Evolutionary conservation across 192 early-diverging fungal species (phyloP).

Genomic region (Backusella psychrophila): DNA sequence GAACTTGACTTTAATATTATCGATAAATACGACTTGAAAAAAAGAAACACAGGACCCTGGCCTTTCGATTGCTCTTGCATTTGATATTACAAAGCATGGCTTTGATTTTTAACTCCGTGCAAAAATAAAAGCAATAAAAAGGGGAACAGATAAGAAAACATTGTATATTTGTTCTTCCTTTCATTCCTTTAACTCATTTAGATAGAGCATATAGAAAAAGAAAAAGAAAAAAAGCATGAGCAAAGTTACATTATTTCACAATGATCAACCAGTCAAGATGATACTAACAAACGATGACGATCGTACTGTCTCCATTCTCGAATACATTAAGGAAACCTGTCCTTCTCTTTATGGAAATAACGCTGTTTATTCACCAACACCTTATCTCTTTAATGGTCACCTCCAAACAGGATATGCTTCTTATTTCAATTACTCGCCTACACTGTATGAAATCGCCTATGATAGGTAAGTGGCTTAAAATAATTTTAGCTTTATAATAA

Average conservation of each 20-base stretch:
- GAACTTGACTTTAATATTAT: no score
- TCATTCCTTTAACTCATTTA: not conserved
- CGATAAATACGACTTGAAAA: not conserved
- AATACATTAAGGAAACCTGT: constrained; percentile 43
- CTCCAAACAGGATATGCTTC: constrained; percentile 75
- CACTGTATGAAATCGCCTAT: constrained; percentile 49
- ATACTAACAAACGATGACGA: not conserved
- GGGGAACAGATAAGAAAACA: not conserved
- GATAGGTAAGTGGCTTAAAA: constrained; percentile 47
- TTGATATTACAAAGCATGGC: not conserved
- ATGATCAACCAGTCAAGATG: constrained; percentile 13
- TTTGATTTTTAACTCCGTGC: not conserved
- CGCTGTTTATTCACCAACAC: constrained; percentile 68
- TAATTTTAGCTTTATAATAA: not conserved
- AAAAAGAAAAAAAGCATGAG: constrained; percentile 4
- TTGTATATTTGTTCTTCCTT: not conserved
- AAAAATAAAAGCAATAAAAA: not conserved
- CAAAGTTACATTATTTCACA: constrained; percentile 14
- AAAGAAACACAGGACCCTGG: not conserved
- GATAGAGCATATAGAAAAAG: not conserved
- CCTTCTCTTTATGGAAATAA: constrained; percentile 52
- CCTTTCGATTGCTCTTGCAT: not conserved
- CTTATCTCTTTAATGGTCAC: constrained; percentile 75
- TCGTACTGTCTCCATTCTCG: constrained; percentile 15
- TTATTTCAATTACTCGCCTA: constrained; percentile 36